Evolutionary conservation across 1,139 yeast species (phyloP).

Genomic region (Suhomyces yuchorum): DNA sequence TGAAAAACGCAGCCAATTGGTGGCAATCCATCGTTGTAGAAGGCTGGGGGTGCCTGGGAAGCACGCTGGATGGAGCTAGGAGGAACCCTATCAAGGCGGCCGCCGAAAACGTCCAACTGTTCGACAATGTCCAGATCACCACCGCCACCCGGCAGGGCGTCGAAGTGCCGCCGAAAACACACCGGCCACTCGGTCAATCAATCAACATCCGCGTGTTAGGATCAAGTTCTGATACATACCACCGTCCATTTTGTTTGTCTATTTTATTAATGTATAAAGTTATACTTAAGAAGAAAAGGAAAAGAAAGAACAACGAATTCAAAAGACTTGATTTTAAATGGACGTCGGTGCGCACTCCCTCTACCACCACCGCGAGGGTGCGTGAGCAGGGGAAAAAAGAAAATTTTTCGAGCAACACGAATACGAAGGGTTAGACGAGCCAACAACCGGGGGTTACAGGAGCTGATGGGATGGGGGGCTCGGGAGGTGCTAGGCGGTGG

Average conservation of each 20-base stretch:
- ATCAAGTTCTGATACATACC: constrained; percentile 36
- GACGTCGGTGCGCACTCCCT: constrained; percentile 16
- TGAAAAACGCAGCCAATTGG: constrained; percentile 9
- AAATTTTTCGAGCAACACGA: constrained; percentile 15
- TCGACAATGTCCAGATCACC: not conserved
- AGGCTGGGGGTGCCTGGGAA: not conserved
- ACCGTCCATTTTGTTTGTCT: constrained; percentile 43
- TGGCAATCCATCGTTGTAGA: constrained; percentile 6
- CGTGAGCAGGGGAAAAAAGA: constrained; percentile 14
- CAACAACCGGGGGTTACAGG: not conserved
- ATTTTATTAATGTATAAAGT: constrained; percentile 20
- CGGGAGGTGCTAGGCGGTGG: not conserved
- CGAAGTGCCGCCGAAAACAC: not conserved
- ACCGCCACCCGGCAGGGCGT: not conserved
- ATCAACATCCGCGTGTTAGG: constrained; percentile 1
- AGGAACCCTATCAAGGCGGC: not conserved
- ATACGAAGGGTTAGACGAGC: constrained; percentile 13
- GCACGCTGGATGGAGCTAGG: not conserved
- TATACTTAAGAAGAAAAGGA: constrained; percentile 23
- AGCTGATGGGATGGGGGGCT: not conserved
- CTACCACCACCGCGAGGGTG: constrained; percentile 2
- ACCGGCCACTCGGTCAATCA: constrained; percentile 12
- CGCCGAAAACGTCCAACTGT: not conserved
- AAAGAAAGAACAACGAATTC: constrained; percentile 18
- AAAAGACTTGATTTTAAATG: constrained; percentile 17